Evolutionary conservation across 768 basidiomycete species (phyloP).

Genomic region (Mycena indigotica): DNA sequence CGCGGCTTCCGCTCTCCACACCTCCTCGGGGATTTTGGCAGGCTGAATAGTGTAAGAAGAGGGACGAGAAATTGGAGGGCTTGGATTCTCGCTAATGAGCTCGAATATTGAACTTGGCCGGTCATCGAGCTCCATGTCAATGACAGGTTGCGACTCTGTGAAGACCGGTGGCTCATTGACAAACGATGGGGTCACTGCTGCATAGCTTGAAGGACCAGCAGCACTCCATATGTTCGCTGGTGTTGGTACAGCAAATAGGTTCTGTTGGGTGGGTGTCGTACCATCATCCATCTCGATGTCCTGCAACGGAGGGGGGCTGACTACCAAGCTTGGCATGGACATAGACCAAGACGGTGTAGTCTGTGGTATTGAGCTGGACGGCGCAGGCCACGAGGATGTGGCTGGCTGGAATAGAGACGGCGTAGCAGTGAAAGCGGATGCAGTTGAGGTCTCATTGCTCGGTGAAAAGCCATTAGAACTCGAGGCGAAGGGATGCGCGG

Average conservation of each 20-base stretch:
- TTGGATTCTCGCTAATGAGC: background rate
- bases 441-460: too few species aligned
- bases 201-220: too few species aligned
- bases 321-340: too few species aligned
- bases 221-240: background rate
- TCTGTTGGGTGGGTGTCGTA: background rate
- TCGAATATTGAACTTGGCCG: background rate
- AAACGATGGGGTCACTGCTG: too few species aligned
- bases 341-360: too few species aligned
- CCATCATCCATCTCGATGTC: background rate
- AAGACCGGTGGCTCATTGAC: background rate
- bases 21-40: background rate
- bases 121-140: background rate
- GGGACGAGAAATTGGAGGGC: background rate
- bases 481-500: too few species aligned
- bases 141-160: background rate
- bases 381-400: too few species aligned
- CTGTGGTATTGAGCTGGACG: too few species aligned
- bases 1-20: background rate
- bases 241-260: background rate
- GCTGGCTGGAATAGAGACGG: too few species aligned
- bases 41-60: background rate
- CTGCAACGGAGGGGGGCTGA: too few species aligned
- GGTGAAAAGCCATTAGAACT: too few species aligned
- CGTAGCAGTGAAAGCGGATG: too few species aligned